Percentiles rank a stretch among this genome's conserved stretches.
Conservation (phyloP, 768 basidiomycete species). For the Cubamyces sp. region DNA sequence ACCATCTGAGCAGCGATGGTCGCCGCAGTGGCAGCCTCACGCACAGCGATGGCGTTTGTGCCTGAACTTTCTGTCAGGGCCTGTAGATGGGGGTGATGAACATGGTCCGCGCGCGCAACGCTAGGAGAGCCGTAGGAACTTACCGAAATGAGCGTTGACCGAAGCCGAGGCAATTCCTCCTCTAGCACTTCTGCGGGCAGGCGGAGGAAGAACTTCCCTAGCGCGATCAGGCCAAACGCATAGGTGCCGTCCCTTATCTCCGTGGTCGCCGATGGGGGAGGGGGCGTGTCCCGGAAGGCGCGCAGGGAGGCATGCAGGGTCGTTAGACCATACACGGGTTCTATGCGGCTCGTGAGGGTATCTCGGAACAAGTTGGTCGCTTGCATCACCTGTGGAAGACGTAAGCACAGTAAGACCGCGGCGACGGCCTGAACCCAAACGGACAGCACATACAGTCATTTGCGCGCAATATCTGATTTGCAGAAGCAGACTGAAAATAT, state of each 20-base stretch:
- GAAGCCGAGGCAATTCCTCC: conserved; percentile 82
- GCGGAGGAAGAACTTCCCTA: conserved; percentile 82
- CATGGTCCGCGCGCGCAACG: conserved; percentile 6
- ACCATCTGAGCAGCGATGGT: conserved; percentile 87
- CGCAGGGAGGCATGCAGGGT: conserved; percentile 78
- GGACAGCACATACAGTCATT: conserved; percentile 56
- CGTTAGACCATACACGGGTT: conserved; percentile 84
- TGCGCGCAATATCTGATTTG: conserved; percentile 74
- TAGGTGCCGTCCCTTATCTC: conserved; percentile 68
- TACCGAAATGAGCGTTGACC: conserved; percentile 70
- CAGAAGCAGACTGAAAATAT: conserved; percentile 73
- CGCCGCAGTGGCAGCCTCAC: conserved; percentile 80
- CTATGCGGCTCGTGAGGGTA: conserved; percentile 67
- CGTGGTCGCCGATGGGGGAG: conserved; percentile 45
- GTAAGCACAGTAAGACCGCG: conserved; percentile 19
- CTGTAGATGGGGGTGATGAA: conserved; percentile 39
- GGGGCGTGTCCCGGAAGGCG: conserved; percentile 59
- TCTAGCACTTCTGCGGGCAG: conserved; percentile 84
- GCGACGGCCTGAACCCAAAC: conserved; percentile 19
- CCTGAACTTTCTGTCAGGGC: conserved; percentile 64
- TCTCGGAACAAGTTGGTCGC: conserved; percentile 85
- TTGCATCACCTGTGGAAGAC: conserved; percentile 65
- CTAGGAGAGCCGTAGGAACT: conserved; percentile 30
- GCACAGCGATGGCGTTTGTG: conserved; percentile 67
- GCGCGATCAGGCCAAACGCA: conserved; percentile 82